phyloP scores from a whole-genome alignment of 2,329 filamentous ascomycete genomes.

The Ophiostoma angusticollis region DNA sequence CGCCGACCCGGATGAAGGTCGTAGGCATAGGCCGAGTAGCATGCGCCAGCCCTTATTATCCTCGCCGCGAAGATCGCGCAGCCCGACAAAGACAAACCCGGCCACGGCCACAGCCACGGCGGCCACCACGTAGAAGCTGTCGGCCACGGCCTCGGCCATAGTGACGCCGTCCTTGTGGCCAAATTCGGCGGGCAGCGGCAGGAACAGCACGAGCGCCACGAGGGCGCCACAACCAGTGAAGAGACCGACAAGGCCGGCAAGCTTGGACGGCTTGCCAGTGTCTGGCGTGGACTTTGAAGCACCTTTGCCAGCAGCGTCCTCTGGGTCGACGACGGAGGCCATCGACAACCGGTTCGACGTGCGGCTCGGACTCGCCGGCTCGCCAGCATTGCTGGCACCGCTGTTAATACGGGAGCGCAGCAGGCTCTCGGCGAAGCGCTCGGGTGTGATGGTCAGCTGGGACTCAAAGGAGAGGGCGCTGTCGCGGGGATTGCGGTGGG shows the following conservation, averaged over 20 bases:
- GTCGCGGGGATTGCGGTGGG: conserved; percentile 32
- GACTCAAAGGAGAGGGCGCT: conserved; percentile 59
- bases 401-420: conserved; percentile 8
- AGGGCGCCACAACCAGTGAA: conserved; percentile 89
- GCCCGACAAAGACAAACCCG: conserved; percentile 63
- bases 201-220: conserved; percentile 66
- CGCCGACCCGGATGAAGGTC: conserved; percentile 14
- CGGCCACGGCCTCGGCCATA: conserved; percentile 59
- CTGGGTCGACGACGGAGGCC: conserved; percentile 11
- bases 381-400: conserved; percentile 18
- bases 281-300: no score
- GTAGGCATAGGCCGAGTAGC: conserved; percentile 41
- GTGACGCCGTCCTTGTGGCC: conserved; percentile 56
- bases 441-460: conserved; percentile 62
- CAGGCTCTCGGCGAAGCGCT: conserved; percentile 30
- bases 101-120: conserved; percentile 59
- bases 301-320: no score
- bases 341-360: conserved; percentile 10
- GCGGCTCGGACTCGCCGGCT: background rate
- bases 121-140: conserved; percentile 82
- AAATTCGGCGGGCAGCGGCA: conserved; percentile 77
- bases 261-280: conserved; percentile 37
- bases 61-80: conserved; percentile 58
- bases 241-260: conserved; percentile 82
- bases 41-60: conserved; percentile 60